Base-by-base conservation (phyloP, 495 filamentous ascomycete genomes). In the Neurospora africana region DNA sequence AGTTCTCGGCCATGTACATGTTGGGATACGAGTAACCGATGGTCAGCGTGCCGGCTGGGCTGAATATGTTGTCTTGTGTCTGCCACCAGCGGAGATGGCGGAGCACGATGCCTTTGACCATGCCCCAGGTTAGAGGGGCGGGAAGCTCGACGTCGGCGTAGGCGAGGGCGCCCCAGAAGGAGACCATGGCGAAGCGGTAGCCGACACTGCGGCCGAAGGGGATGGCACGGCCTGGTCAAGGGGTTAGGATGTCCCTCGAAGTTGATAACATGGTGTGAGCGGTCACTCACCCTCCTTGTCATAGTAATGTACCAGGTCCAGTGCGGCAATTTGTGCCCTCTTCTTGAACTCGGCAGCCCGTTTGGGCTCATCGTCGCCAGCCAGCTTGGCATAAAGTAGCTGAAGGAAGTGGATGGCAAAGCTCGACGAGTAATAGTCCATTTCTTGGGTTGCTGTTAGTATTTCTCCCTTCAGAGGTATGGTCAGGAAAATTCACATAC, bases 341-440 rank as follows among this genome's bases (percentile, higher is more conserved):
- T 87, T 85, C 39, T 86, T 87, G 80, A 92, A 94, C 78, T 91
- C 88, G 47, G 87, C 88, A n/a, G 89, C 87, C 19, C 90, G 86
- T 23, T 80, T 82, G 1, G 89, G 88, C 72, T 94, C 91, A 40
- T 88, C 87, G 13, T 90, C 86, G 2, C 85, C 91, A 8, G 89
- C 90, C 5, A 93, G 78, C 68, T 91, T 91, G n/a, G 90, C 85
- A 78, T 93, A 94, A 0, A 93, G 83, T 0, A 94, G 84, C 75
- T 93, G 91, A 7, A 93, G 80, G 78, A 91, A 92, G 73, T 93
- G 91, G 74, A 93, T 93, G 5, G 91, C 92, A 76, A 93, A 93
- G 69, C 88, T 90, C 13, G 91, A 91, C 23, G 91, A 93, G 76
- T 93, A 93, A 76, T 93, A 93, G 77, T 93, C 92, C 87, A 93